Conservation (phyloP, 768 basidiomycete species). For the Roridomyces roridus region DNA sequence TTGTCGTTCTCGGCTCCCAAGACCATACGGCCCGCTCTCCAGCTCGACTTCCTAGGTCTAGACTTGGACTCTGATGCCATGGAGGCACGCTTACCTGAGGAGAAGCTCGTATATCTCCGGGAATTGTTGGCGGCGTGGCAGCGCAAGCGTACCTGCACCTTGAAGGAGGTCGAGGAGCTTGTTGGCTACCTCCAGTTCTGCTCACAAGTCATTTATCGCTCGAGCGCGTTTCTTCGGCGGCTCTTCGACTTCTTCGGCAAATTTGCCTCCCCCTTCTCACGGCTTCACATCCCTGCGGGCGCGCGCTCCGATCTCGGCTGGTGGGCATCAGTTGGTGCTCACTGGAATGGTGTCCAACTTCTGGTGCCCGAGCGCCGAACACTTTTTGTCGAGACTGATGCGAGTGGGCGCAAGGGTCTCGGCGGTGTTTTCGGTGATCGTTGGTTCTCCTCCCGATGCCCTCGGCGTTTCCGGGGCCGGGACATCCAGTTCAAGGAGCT, state of each 20-base stretch:
- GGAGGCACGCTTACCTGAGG: slow-evolving; percentile 39
- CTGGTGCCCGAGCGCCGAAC: slow-evolving; percentile 13
- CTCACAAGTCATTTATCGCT: slow-evolving; percentile 39
- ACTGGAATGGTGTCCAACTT: slow-evolving; percentile 38
- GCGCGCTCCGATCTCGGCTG: slow-evolving; percentile 34
- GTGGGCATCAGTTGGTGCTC: slow-evolving; percentile 34
- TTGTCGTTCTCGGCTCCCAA: slow-evolving; percentile 38
- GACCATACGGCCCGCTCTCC: slow-evolving; percentile 28
- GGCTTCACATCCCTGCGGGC: slow-evolving; percentile 30
- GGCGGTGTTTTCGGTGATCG: slow-evolving; percentile 28
- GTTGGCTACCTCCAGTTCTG: slow-evolving; percentile 41
- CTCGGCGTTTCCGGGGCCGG: slow-evolving; percentile 25
- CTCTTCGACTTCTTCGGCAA: slow-evolving; percentile 35
- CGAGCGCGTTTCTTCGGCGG: slow-evolving; percentile 32
- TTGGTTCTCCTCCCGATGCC: slow-evolving; percentile 33
- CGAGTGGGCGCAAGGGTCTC: slow-evolving; percentile 37
- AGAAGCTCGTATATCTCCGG: slow-evolving; percentile 34
- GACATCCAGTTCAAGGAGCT: slow-evolving; percentile 44
- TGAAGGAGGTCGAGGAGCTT: slow-evolving; percentile 37
- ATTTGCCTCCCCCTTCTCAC: slow-evolving; percentile 28
- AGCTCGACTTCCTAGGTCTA: slow-evolving; percentile 34
- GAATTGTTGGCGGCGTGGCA: slow-evolving; percentile 32
- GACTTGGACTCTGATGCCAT: slow-evolving; percentile 32
- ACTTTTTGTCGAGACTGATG: slow-evolving; percentile 36
- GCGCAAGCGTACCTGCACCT: slow-evolving; percentile 19